phyloP scores from a whole-genome alignment of 2,329 filamentous ascomycete species.

The Periconia sp. region DNA sequence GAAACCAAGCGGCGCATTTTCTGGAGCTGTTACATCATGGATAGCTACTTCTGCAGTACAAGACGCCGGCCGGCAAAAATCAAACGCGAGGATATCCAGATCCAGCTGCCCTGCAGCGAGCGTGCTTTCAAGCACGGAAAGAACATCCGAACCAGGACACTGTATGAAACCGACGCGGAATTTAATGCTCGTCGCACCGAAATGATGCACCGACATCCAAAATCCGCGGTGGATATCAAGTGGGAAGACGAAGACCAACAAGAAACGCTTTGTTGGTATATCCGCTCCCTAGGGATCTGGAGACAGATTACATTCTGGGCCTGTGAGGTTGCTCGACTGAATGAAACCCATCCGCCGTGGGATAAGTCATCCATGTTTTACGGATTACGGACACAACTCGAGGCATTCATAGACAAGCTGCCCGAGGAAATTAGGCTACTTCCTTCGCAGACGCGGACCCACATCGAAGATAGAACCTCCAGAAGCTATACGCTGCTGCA shows the following conservation, averaged over 20 bases:
- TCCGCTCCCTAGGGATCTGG: constrained; percentile 58
- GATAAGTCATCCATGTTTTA: constrained; percentile 57
- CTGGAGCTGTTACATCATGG: constrained; percentile 74
- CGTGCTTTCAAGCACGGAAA: constrained; percentile 64
- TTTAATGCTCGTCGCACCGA: neutral
- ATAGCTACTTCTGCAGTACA: constrained; percentile 68
- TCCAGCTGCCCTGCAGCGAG: constrained; percentile 70
- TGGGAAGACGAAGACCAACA: constrained; percentile 57
- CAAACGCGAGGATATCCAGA: constrained; percentile 59
- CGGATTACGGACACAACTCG: constrained; percentile 54
- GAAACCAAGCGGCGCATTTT: constrained; percentile 70
- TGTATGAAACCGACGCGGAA: constrained; percentile 2
- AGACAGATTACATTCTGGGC: constrained; percentile 60
- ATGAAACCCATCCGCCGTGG: constrained; percentile 62
- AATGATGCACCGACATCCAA: neutral
- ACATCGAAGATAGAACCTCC: constrained; percentile 54
- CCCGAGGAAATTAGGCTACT: constrained; percentile 62
- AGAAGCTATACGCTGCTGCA: constrained; percentile 65
- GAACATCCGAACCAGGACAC: constrained; percentile 51
- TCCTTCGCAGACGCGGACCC: constrained; percentile 63
- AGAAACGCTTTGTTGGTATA: constrained; percentile 53
- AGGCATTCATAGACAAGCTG: constrained; percentile 56
- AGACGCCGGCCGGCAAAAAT: constrained; percentile 63
- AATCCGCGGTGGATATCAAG: constrained; percentile 24
- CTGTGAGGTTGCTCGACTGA: constrained; percentile 59